phyloP scores from a whole-genome alignment of 2,329 filamentous ascomycete genomes.

The Tolypocladium nubicola region DNA sequence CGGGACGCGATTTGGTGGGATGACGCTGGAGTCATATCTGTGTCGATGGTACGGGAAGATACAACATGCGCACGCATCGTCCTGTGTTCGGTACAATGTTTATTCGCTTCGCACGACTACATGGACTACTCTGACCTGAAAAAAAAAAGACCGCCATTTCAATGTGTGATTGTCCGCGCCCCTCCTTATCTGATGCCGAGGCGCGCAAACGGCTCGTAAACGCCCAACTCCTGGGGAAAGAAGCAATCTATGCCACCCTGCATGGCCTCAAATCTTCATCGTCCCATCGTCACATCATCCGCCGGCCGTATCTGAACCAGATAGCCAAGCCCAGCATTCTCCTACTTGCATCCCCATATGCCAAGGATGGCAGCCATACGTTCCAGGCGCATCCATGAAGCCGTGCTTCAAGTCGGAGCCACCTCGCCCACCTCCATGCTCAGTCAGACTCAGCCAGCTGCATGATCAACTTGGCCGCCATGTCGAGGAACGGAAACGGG shows the following conservation, averaged over 20 bases:
- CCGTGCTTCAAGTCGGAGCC: neutral
- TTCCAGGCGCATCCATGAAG: neutral
- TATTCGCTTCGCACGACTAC: neutral
- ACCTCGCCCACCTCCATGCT: neutral
- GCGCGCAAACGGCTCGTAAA: neutral
- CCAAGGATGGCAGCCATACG: neutral
- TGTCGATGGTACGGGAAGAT: neutral
- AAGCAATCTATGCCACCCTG: neutral
- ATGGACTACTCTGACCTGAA: neutral
- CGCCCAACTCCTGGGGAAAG: neutral
- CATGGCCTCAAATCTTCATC: neutral
- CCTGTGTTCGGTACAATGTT: neutral
- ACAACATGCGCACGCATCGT: neutral
- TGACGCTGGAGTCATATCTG: neutral
- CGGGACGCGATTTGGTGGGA: neutral
- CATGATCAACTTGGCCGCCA: conserved; percentile 85
- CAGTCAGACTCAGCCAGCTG: conserved; percentile 76
- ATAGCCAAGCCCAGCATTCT: neutral
- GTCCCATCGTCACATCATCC: neutral
- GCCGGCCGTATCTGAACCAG: neutral
- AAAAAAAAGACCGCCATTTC: neutral
- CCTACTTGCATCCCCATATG: neutral
- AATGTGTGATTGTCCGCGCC: neutral
- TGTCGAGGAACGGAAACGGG: conserved; percentile 91
- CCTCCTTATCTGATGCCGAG: neutral